Percentiles rank a stretch among this genome's conserved stretches.
These are phyloP conservation scores for Colletotrichum lentis DNA, from an alignment of 2,329 filamentous ascomycete genomes.

Conservation along the genomic window DNA sequence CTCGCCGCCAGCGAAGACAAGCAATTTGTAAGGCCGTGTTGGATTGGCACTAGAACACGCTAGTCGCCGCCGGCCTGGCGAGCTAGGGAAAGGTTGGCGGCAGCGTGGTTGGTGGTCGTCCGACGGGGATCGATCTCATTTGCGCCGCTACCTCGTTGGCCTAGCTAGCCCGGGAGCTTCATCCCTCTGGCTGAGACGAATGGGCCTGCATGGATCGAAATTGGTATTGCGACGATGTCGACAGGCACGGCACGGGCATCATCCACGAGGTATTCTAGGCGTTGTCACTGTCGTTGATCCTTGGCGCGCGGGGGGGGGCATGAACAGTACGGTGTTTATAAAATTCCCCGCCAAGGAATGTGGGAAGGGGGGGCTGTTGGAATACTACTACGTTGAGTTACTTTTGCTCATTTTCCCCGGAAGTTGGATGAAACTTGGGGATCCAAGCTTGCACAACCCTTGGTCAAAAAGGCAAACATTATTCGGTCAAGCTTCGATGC, in stretches of 20 bases:
- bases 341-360: background rate
- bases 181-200: background rate
- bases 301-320: background rate
- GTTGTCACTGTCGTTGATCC: background rate
- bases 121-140: background rate
- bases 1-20: background rate
- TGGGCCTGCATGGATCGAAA: background rate
- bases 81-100: background rate
- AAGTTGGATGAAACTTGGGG: slow-evolving; percentile 17
- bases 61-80: background rate
- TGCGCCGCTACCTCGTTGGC: too few species aligned
- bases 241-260: background rate
- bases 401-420: background rate
- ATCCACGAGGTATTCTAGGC: background rate
- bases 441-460: background rate
- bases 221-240: background rate
- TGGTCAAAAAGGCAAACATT: slow-evolving; percentile 20
- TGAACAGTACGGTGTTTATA: too few species aligned
- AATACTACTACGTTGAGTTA: too few species aligned
- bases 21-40: too few species aligned
- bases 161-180: background rate
- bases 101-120: background rate
- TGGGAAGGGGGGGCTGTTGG: background rate
- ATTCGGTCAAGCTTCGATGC: slow-evolving; percentile 17
- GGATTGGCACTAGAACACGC: background rate